Base-by-base conservation (phyloP, 768 basidiomycete genomes). In the Boletus huronensis region DNA sequence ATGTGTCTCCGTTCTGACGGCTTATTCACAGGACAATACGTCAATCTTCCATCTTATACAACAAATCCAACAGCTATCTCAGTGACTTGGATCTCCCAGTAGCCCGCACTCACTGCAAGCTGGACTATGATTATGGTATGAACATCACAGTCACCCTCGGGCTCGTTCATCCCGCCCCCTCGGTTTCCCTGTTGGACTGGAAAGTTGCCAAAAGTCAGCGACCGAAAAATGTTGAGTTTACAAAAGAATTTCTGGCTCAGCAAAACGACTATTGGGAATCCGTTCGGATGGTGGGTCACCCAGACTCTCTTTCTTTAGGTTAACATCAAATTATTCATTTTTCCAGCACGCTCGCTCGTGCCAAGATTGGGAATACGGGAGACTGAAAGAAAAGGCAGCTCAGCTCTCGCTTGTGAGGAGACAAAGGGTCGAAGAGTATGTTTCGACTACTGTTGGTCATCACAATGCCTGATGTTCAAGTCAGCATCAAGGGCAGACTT, bases 271-370 rank as follows among this genome's bases (percentile, higher is more conserved):
- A 46, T 40, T 48, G 39, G 47, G 1, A 2, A 7, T 32, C 47
- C 3, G 6, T 62, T n/a, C n/a, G 23, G 14, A 17, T 0, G n/a
- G 60, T 62, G 21, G 14, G 61, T 50, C 19, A 2, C 47, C 0
- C 25, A 39, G 17, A 31, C 4, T 3, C 10, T 38, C 26, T 13
- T 43, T 21, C 13, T 19, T 23, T 17, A 11, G 5, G 19, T 5
- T 2, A 28, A 19, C 14, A 2, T 42, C 23, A 17, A 39, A 25
- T n/a, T 7, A 3, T 28, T 16, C 21, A n/a, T 3, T 25, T 26
- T 19, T 10, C n/a, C 38, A 62, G 60, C 49, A 62, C 38, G 61
- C 56, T 19, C 17, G 0, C 6, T 9, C 21, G 6, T 58, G 56
- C 17, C 19, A 1, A 26, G 11, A 25, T 9, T 63, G 52, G 61